These are phyloP conservation scores for Avena eriantha DNA, from an alignment of 176 grass and related monocot species.

Conservation along the genomic window DNA sequence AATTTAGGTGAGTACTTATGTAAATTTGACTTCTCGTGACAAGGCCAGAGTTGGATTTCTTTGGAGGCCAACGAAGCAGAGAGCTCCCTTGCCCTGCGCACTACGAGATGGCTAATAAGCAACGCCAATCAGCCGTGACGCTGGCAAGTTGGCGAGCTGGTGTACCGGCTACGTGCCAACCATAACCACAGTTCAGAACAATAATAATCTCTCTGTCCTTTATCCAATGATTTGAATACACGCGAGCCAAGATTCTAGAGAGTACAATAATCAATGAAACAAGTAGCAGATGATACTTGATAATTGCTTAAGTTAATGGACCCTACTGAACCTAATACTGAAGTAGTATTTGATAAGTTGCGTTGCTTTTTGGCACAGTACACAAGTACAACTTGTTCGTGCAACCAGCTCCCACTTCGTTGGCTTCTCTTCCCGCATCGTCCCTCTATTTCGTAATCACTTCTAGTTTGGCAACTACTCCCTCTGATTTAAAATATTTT, in stretches of 20 bases:
- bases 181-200: not conserved
- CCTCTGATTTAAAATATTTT: no score
- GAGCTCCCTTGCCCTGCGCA: not conserved
- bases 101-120: not conserved
- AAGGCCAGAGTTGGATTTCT: not conserved
- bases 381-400: not conserved
- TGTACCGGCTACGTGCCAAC: slow-evolving; percentile 25
- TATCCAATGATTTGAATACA: not conserved
- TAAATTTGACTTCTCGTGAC: no score
- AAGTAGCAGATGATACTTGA: not conserved
- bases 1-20: no score
- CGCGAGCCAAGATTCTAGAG: not conserved
- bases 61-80: not conserved
- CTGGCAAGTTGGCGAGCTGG: not conserved
- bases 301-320: not conserved
- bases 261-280: not conserved
- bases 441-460: not conserved
- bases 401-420: not conserved
- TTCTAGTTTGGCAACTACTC: not conserved
- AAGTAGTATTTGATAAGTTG: not conserved
- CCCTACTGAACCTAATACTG: not conserved
- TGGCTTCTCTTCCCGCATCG: not conserved
- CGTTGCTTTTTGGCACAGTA: not conserved
- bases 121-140: not conserved
- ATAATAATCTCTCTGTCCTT: not conserved